Conservation (phyloP, 2,329 filamentous ascomycete genomes). For the Apiospora rasikravindrae region DNA sequence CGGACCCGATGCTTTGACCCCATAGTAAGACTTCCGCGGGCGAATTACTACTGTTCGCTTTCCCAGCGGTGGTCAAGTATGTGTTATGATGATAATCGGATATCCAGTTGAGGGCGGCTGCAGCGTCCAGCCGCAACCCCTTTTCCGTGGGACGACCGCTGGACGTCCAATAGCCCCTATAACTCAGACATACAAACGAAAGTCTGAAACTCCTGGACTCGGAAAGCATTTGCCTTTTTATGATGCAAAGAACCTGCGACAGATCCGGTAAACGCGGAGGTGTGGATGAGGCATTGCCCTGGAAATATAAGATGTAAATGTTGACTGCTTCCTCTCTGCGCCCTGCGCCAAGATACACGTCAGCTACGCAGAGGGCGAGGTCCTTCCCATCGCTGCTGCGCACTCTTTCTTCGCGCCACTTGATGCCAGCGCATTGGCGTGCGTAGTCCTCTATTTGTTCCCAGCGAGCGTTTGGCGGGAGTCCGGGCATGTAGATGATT, state of each 20-base stretch:
- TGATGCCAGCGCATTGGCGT: conserved; percentile 62
- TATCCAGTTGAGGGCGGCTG: conserved; percentile 69
- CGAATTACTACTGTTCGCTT: conserved; percentile 23
- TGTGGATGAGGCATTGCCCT: conserved; percentile 65
- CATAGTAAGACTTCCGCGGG: conserved; percentile 62
- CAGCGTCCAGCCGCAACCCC: conserved; percentile 72
- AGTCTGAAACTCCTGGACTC: conserved; percentile 41
- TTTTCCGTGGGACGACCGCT: conserved; percentile 71
- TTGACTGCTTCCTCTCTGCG: conserved; percentile 28
- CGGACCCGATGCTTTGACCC: conserved; percentile 80
- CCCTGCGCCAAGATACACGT: conserved; percentile 38
- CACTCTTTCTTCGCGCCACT: conserved; percentile 69
- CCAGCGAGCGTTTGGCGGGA: conserved; percentile 72
- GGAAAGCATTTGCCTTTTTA: conserved; percentile 45
- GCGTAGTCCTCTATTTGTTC: conserved; percentile 71
- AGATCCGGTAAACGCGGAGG: conserved; percentile 62
- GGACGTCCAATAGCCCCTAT: conserved; percentile 81
- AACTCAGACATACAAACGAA: conserved; percentile 61
- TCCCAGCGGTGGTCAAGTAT: background rate
- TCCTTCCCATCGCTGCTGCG: conserved; percentile 68
- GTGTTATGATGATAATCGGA: conserved; percentile 44
- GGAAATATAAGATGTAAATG: conserved; percentile 63
- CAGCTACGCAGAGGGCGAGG: conserved; percentile 64
- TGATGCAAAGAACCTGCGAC: conserved; percentile 55
- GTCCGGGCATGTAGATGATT: conserved; percentile 80